Conservation (phyloP, 345 rosid species). For the Pistacia atlantica region DNA sequence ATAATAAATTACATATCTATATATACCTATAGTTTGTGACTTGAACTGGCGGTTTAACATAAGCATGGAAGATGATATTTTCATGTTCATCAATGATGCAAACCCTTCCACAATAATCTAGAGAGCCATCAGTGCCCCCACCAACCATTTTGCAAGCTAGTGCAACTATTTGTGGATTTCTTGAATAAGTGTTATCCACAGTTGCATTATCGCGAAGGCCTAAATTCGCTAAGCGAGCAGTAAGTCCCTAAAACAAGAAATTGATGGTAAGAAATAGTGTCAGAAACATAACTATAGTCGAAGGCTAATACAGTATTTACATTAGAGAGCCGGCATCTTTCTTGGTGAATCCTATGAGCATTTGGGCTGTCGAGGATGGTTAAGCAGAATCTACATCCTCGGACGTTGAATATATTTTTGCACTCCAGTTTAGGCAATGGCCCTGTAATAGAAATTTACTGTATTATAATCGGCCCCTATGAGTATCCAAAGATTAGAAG, state of each 20-base stretch:
- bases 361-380: slow-evolving; percentile 56
- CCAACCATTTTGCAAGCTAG: slow-evolving; percentile 94
- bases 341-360: slow-evolving; percentile 73
- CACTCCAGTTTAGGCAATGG: slow-evolving; percentile 93
- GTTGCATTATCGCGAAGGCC: slow-evolving; percentile 59
- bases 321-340: slow-evolving; percentile 64
- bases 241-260: slow-evolving; percentile 43
- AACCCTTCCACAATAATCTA: slow-evolving; percentile 78
- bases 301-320: slow-evolving; percentile 36
- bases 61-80: slow-evolving; percentile 70
- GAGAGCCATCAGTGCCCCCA: slow-evolving; percentile 88
- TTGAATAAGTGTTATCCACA: slow-evolving; percentile 41
- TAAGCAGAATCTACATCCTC: slow-evolving; percentile 85
- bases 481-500: background rate
- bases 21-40: slow-evolving; percentile 75
- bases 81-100: slow-evolving; percentile 79
- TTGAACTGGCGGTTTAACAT: slow-evolving; percentile 70
- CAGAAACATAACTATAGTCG: no score
- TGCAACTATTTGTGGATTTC: slow-evolving; percentile 67
- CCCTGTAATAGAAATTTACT: slow-evolving; percentile 34
- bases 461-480: background rate
- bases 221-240: slow-evolving; percentile 60
- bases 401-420: slow-evolving; percentile 61
- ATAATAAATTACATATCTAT: background rate
- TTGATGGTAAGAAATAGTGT: background rate